A percentile compares a stretch with the other conserved stretches of the same genome.
Evolutionary conservation across 2,329 filamentous ascomycete species (phyloP).

Genomic region (Monosporascus sp.): DNA sequence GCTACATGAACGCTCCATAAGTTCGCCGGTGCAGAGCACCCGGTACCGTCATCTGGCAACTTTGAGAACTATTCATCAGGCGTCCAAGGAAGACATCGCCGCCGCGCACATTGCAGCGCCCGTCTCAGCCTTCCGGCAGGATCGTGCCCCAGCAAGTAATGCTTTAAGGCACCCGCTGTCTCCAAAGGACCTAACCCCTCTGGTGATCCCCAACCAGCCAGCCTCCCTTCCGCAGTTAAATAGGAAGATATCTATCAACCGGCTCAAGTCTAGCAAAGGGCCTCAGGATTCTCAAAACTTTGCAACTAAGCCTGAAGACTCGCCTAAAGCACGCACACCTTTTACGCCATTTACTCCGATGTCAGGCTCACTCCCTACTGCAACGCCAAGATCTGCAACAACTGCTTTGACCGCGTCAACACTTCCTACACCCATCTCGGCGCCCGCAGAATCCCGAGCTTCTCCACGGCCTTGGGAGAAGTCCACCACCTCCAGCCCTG

Average conservation of each 20-base stretch:
- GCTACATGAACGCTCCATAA: constrained; percentile 59
- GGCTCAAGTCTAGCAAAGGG: constrained; percentile 41
- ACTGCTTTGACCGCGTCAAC: constrained; percentile 39
- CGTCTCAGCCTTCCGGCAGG: background rate
- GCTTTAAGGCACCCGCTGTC: constrained; percentile 38
- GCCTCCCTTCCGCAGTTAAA: constrained; percentile 27
- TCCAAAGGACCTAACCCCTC: constrained; percentile 49
- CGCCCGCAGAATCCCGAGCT: constrained; percentile 37
- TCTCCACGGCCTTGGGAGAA: constrained; percentile 43
- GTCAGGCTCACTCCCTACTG: constrained; percentile 35
- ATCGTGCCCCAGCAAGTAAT: background rate
- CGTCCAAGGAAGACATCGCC: constrained; percentile 26
- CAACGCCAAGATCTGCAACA: constrained; percentile 39
- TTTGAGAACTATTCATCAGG: constrained; percentile 8
- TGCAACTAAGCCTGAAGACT: constrained; percentile 40
- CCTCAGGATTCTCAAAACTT: constrained; percentile 35
- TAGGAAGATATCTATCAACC: constrained; percentile 37
- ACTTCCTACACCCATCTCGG: constrained; percentile 45
- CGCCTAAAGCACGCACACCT: constrained; percentile 39
- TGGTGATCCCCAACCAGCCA: constrained; percentile 47
- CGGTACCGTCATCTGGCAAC: constrained; percentile 38
- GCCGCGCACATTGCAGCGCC: constrained; percentile 20
- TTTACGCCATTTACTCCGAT: constrained; percentile 35
- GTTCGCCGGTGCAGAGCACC: constrained; percentile 50
- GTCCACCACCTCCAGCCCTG: constrained; percentile 16